Conservation (phyloP, 2,329 filamentous ascomycete species). For the Hymenoscyphus fraxineus region DNA sequence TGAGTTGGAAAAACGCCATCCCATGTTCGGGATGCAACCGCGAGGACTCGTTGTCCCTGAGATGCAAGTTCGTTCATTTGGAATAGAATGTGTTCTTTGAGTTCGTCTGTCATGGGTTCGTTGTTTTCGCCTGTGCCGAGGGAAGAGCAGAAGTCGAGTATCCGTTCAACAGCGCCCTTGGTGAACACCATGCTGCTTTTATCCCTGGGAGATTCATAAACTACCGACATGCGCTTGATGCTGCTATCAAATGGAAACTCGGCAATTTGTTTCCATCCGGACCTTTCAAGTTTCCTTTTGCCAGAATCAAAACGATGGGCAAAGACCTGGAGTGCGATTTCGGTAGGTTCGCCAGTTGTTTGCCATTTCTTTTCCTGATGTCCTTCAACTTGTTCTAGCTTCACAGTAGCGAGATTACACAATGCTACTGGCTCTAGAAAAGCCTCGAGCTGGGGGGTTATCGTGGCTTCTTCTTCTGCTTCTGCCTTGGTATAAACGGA, state of each 20-base stretch:
- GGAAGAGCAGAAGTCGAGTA: slow-evolving; percentile 53
- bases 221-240: slow-evolving; percentile 64
- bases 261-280: slow-evolving; percentile 49
- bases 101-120: slow-evolving; percentile 38
- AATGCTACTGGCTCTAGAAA: slow-evolving; percentile 53
- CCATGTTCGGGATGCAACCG: slow-evolving; percentile 45
- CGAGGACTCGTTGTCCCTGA: slow-evolving; percentile 58
- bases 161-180: slow-evolving; percentile 60
- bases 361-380: slow-evolving; percentile 46
- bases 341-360: slow-evolving; percentile 60
- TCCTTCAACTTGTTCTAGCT: slow-evolving; percentile 32
- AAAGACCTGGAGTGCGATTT: slow-evolving; percentile 65
- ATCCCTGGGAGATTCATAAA: slow-evolving; percentile 42
- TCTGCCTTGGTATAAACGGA: slow-evolving; percentile 24
- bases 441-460: slow-evolving; percentile 44
- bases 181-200: slow-evolving; percentile 46
- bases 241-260: slow-evolving; percentile 64
- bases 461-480: slow-evolving; percentile 22
- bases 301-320: slow-evolving; percentile 55
- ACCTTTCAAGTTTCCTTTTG: slow-evolving; percentile 39
- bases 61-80: slow-evolving; percentile 55
- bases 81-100: slow-evolving; percentile 44
- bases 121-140: slow-evolving; percentile 41
- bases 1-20: slow-evolving; percentile 21
- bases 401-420: slow-evolving; percentile 55